Evolutionary conservation across 164 flowering plant species (phyloP).

Genomic region (Liquidambar formosana): DNA sequence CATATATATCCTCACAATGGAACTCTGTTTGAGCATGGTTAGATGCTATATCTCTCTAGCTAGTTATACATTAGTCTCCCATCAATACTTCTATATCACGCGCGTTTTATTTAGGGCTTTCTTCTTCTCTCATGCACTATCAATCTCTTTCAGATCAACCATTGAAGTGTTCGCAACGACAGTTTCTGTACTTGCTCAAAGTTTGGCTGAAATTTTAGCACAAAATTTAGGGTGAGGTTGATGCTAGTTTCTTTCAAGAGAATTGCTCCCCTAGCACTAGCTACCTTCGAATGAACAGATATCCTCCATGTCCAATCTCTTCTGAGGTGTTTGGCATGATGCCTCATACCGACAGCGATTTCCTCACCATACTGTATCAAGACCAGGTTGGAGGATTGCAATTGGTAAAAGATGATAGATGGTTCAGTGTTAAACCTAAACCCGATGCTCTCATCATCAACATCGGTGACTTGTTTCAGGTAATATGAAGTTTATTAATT

Average conservation of each 20-base stretch:
- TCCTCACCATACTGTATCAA: slow-evolving; percentile 60
- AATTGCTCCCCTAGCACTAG: slow-evolving; percentile 56
- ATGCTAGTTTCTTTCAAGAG: slow-evolving; percentile 42
- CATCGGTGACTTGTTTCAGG: slow-evolving; percentile 47
- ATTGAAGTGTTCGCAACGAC: slow-evolving; percentile 36
- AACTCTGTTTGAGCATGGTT: no score
- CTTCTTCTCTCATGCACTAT: no score
- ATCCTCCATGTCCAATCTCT: slow-evolving; percentile 67
- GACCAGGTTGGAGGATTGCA: slow-evolving; percentile 37
- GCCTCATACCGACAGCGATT: slow-evolving; percentile 86
- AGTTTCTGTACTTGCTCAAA: slow-evolving; percentile 42
- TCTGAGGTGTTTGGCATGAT: slow-evolving; percentile 56
- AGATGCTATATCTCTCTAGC: no score
- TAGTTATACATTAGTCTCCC: no score
- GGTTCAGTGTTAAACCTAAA: slow-evolving; percentile 35
- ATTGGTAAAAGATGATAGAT: slow-evolving; percentile 24
- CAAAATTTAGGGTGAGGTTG: slow-evolving; percentile 42
- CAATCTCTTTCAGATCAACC: slow-evolving; percentile 38
- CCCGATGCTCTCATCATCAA: slow-evolving; percentile 31
- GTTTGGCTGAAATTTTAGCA: slow-evolving; percentile 50
- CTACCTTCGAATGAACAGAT: slow-evolving; percentile 73
- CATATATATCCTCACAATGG: no score
- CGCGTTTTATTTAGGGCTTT: no score
- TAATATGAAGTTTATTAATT: slow-evolving; percentile 5
- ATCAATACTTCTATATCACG: no score